These are phyloP conservation scores for Crithidia fasciculata DNA, from an alignment of 208 protist genomes.

Conservation along the genomic window DNA sequence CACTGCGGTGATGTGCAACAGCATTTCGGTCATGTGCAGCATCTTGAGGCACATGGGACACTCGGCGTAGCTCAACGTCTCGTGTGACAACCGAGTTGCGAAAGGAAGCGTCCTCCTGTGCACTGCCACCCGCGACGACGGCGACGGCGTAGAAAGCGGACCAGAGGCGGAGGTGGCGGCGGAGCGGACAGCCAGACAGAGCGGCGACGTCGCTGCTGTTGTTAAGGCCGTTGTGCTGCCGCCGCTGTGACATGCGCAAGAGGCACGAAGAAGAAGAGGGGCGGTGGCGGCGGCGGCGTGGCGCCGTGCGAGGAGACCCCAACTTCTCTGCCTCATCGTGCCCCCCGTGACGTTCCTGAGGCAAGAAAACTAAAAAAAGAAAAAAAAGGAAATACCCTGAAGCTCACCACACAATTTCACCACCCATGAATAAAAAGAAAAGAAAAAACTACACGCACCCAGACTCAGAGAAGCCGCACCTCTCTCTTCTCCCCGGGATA, in stretches of 20 bases:
- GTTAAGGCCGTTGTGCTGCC: background rate
- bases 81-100: slow-evolving; percentile 40
- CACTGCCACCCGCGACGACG: background rate
- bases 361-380: background rate
- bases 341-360: background rate
- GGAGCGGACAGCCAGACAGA: background rate
- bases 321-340: slow-evolving; percentile 1
- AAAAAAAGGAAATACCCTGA: background rate
- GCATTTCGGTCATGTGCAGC: slow-evolving; percentile 72
- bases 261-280: too few relatives aligned
- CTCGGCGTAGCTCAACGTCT: slow-evolving; percentile 62
- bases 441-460: background rate
- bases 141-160: background rate
- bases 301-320: background rate
- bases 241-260: too few relatives aligned
- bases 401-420: background rate
- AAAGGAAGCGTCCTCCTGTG: too few relatives aligned
- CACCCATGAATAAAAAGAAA: background rate
- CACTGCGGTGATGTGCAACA: slow-evolving; percentile 65
- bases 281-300: background rate
- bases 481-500: background rate
- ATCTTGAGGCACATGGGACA: slow-evolving; percentile 66
- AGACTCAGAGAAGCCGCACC: background rate
- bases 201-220: background rate
- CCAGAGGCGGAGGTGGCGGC: background rate